A percentile compares a stretch with the other conserved stretches of the same genome.
Conservation (phyloP, 2,329 filamentous ascomycete genomes). For the Madurella mycetomatis region DNA sequence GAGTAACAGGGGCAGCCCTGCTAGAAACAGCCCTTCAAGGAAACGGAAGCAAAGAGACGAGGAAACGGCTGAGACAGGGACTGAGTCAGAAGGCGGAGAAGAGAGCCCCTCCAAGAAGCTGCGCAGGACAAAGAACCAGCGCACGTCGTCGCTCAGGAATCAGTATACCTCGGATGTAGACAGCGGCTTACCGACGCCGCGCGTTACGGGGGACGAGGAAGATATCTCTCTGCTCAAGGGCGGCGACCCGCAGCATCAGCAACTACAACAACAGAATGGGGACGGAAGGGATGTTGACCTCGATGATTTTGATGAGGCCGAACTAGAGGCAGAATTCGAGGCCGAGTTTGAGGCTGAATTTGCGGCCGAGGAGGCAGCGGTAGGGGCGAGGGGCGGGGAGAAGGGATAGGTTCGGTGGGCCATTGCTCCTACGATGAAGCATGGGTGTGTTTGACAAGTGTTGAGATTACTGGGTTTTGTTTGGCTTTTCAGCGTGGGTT, state of each 20-base stretch:
- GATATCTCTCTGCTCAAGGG: constrained; percentile 23
- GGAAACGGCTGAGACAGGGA: constrained; percentile 7
- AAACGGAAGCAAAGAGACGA: constrained; percentile 16
- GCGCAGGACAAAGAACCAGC: constrained; percentile 40
- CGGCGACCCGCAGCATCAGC: neutral
- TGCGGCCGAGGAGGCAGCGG: constrained; percentile 17
- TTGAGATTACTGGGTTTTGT: no score
- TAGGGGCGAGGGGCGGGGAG: constrained; percentile 3
- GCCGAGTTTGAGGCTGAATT: constrained; percentile 51
- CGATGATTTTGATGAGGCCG: constrained; percentile 41
- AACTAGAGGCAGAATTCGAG: constrained; percentile 60
- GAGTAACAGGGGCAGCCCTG: constrained; percentile 12
- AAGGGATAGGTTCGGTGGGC: constrained; percentile 11
- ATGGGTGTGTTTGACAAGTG: no score
- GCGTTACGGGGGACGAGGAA: constrained; percentile 40
- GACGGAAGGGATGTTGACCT: constrained; percentile 34
- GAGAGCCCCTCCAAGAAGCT: constrained; percentile 49
- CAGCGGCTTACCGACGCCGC: constrained; percentile 39
- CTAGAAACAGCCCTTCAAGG: constrained; percentile 12
- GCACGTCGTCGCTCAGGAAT: constrained; percentile 45
- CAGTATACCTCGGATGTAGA: constrained; percentile 22
- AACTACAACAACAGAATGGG: constrained; percentile 30
- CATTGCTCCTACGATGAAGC: no score
- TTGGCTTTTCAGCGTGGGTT: no score
- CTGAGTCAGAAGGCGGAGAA: constrained; percentile 33